Evolutionary conservation across 345 rosid species (phyloP).

Genomic region (Psidium friedrichsthalianum): DNA sequence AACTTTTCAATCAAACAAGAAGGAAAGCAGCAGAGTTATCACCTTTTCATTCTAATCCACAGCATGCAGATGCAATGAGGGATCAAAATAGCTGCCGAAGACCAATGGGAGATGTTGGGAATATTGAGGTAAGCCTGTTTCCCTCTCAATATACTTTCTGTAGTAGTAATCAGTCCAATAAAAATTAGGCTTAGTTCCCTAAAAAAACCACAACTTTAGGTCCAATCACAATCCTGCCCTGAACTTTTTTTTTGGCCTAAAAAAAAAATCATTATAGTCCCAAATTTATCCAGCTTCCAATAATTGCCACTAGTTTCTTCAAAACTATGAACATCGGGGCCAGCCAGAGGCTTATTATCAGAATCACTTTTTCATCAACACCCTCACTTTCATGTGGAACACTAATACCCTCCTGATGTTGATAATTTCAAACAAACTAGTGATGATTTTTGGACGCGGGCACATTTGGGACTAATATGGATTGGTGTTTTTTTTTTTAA

Average conservation of each 20-base stretch:
- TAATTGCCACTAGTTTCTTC: not conserved
- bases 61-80: constrained; percentile 16
- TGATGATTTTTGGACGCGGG: no score
- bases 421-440: no score
- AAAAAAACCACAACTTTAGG: not conserved
- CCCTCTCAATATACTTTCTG: not conserved
- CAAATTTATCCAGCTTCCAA: not conserved
- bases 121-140: constrained; percentile 49
- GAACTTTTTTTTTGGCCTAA: not conserved
- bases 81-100: constrained; percentile 30
- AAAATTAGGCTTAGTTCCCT: not conserved
- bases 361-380: not conserved
- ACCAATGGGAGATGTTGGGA: constrained; percentile 62
- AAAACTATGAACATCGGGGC: not conserved
- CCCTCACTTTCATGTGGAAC: not conserved
- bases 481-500: no score
- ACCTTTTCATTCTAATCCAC: constrained; percentile 26
- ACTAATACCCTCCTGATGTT: not conserved
- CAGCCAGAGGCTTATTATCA: not conserved
- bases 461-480: no score
- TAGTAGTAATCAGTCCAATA: not conserved
- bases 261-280: not conserved
- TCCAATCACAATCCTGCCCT: not conserved
- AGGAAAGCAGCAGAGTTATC: constrained; percentile 39
- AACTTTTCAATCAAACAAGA: not conserved